Percentiles rank a stretch among this genome's conserved stretches.
phyloP scores from a whole-genome alignment of 768 basidiomycete species.

The Cyathus striatus region DNA sequence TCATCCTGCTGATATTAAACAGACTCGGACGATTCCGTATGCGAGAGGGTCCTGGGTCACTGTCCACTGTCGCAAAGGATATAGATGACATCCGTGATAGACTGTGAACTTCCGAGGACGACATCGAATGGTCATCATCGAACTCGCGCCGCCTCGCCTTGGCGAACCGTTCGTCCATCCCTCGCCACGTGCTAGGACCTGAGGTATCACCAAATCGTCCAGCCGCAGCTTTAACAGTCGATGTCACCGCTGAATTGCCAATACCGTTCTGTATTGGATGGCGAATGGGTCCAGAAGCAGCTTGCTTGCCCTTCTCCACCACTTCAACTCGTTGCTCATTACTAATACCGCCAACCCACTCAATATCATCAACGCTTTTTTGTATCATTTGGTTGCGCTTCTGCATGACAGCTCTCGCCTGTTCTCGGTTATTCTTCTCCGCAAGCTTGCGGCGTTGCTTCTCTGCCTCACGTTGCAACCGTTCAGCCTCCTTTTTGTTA shows the following conservation, averaged over 20 bases:
- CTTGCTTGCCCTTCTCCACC: conserved; percentile 45
- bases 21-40: conserved; percentile 58
- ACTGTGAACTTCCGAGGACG: conserved; percentile 80
- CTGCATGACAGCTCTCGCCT: conserved; percentile 88
- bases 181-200: conserved; percentile 52
- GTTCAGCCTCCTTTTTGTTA: conserved; percentile 77
- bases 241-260: conserved; percentile 31
- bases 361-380: conserved; percentile 52
- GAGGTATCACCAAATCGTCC: conserved; percentile 40
- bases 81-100: conserved; percentile 69
- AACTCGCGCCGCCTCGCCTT: conserved; percentile 81
- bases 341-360: conserved; percentile 58
- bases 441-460: conserved; percentile 75
- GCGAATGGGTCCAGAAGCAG: conserved; percentile 60
- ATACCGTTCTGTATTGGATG: conserved; percentile 42
- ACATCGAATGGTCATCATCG: conserved; percentile 91
- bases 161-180: conserved; percentile 53
- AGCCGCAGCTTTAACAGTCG: conserved; percentile 57
- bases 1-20: conserved; percentile 68
- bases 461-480: conserved; percentile 76
- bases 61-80: conserved; percentile 81
- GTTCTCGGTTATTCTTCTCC: conserved; percentile 74
- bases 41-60: conserved; percentile 76
- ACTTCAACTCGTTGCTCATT: conserved; percentile 38
- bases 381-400: conserved; percentile 78